phyloP scores from a whole-genome alignment of 108 stramenopile genomes.

The Cyclotella kingstonii region DNA sequence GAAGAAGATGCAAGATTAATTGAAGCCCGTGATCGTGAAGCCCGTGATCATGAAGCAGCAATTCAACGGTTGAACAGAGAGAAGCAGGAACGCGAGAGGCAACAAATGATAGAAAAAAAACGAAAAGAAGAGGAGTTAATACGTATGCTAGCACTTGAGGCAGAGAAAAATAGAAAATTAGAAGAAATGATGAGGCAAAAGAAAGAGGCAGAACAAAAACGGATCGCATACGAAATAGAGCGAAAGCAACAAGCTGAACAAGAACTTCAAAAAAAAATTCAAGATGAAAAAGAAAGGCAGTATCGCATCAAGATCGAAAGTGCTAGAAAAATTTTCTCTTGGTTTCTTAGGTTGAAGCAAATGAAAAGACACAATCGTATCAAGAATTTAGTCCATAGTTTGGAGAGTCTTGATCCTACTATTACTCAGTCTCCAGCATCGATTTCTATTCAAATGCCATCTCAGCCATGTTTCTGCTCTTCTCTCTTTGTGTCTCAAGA shows the following conservation, averaged over 20 bases:
- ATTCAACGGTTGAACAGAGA: slow-evolving; percentile 19
- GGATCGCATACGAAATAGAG: slow-evolving; percentile 16
- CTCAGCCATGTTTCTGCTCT: not conserved
- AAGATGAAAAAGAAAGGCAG: slow-evolving; percentile 39
- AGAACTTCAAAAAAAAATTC: slow-evolving; percentile 25
- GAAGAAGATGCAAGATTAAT: not conserved
- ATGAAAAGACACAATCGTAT: slow-evolving; percentile 14
- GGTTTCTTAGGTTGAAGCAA: slow-evolving; percentile 41
- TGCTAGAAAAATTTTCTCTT: slow-evolving; percentile 37
- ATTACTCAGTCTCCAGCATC: slow-evolving; percentile 10
- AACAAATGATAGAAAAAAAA: slow-evolving; percentile 11
- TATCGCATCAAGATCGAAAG: slow-evolving; percentile 36
- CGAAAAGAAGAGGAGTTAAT: slow-evolving; percentile 33
- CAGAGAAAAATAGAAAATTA: slow-evolving; percentile 9
- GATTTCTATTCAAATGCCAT: not conserved
- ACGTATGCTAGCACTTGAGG: slow-evolving; percentile 8
- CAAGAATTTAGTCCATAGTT: slow-evolving; percentile 9
- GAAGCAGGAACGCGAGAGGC: slow-evolving; percentile 18
- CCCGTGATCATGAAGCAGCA: slow-evolving; percentile 18
- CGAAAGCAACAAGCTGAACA: slow-evolving; percentile 32
- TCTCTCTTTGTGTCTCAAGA: not conserved
- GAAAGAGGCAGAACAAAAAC: slow-evolving; percentile 8
- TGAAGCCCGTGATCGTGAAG: slow-evolving; percentile 15
- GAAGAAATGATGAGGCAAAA: slow-evolving; percentile 8
- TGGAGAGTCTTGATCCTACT: slow-evolving; percentile 34